phyloP scores from a whole-genome alignment of 805 yeast genomes.

The Candida boidinii region DNA sequence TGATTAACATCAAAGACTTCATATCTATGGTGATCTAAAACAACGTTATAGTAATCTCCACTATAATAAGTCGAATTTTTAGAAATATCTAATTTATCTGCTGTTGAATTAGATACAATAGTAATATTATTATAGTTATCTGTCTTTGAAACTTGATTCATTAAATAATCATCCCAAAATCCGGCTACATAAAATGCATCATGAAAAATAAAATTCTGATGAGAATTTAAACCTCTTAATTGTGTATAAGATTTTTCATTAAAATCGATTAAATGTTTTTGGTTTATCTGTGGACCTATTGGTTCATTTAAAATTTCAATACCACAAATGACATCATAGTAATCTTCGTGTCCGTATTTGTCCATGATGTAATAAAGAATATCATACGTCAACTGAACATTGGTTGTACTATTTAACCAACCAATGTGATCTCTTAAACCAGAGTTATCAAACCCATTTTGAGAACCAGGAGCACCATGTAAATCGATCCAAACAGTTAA shows the following conservation, averaged over 20 bases:
- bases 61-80: constrained; percentile 3
- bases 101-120: background rate
- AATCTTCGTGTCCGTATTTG: constrained; percentile 41
- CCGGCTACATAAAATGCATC: constrained; percentile 56
- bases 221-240: constrained; percentile 28
- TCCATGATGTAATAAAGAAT: constrained; percentile 41
- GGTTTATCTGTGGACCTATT: constrained; percentile 41
- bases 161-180: constrained; percentile 44
- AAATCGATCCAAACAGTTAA: constrained; percentile 84
- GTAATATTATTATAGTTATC: background rate
- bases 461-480: constrained; percentile 97
- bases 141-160: constrained; percentile 3
- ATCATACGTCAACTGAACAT: constrained; percentile 39
- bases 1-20: constrained; percentile 73
- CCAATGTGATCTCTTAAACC: constrained; percentile 62
- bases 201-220: constrained; percentile 45
- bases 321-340: constrained; percentile 55
- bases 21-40: constrained; percentile 85
- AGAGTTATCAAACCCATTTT: constrained; percentile 92
- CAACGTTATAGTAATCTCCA: constrained; percentile 49
- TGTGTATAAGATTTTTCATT: constrained; percentile 33
- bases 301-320: constrained; percentile 72
- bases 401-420: constrained; percentile 32
- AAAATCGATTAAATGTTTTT: constrained; percentile 31
- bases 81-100: too few relatives aligned